These are phyloP conservation scores for Rhytidiadelphus loreus DNA, from an alignment of 225 moss, liverwort and hornwort species.

Conservation along the genomic window DNA sequence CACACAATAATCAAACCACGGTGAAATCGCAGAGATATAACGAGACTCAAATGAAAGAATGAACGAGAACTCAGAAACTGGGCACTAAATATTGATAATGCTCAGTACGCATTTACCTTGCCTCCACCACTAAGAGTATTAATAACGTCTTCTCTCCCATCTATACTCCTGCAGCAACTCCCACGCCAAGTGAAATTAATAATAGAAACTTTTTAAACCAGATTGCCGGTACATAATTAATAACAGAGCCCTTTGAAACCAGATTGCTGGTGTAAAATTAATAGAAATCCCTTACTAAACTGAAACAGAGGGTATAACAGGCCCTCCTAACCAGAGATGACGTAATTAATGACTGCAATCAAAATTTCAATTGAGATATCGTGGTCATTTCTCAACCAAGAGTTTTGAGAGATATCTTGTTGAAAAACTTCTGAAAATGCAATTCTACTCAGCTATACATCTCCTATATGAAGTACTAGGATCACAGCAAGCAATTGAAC, in stretches of 20 bases:
- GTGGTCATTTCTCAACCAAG: neutral
- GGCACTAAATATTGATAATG: neutral
- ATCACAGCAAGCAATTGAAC: neutral
- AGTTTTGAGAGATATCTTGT: neutral
- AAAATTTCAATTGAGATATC: neutral
- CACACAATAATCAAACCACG: neutral
- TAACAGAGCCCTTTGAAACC: neutral
- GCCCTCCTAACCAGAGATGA: neutral
- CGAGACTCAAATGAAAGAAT: neutral
- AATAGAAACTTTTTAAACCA: neutral
- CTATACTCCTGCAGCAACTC: constrained; percentile 25
- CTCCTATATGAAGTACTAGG: neutral
- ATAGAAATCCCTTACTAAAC: neutral
- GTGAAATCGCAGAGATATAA: neutral
- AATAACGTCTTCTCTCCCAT: constrained; percentile 11
- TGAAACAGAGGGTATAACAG: neutral
- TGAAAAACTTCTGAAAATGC: neutral
- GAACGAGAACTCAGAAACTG: neutral
- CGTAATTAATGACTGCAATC: neutral
- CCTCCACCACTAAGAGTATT: neutral
- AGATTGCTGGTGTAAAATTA: neutral
- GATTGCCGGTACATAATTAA: neutral
- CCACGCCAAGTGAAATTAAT: neutral
- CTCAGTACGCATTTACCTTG: constrained; percentile 7
- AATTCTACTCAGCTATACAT: neutral